Percentiles rank a stretch among this genome's conserved stretches.
Conservation (phyloP, 768 basidiomycete genomes). For the Pleurotus citrinopileatus region DNA sequence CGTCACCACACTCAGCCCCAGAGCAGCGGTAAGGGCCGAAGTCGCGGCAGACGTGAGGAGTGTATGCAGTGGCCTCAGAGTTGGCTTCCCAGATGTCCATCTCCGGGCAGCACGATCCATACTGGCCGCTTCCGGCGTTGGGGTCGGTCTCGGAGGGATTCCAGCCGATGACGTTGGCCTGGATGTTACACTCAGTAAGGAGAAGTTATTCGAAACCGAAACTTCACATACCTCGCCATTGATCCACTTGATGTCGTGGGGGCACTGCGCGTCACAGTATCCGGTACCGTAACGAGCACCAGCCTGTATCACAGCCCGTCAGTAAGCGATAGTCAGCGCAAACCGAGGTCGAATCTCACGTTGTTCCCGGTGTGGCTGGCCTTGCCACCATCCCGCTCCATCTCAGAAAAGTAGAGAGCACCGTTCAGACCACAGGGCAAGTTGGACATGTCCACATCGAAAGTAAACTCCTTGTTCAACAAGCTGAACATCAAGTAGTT, state of each 20-base stretch:
- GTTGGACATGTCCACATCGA: slow-evolving; percentile 58
- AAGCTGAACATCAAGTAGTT: slow-evolving; percentile 33
- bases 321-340: too few relatives aligned
- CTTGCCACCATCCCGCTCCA: background rate
- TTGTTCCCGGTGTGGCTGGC: background rate
- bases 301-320: slow-evolving; percentile 20
- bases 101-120: slow-evolving; percentile 40
- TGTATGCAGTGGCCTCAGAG: slow-evolving; percentile 36
- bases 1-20: slow-evolving; percentile 27
- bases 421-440: slow-evolving; percentile 26
- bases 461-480: slow-evolving; percentile 57
- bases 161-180: slow-evolving; percentile 4
- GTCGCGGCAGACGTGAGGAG: too few relatives aligned
- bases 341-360: background rate
- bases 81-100: slow-evolving; percentile 50
- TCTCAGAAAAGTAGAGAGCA: slow-evolving; percentile 10
- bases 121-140: slow-evolving; percentile 36
- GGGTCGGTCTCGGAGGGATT: slow-evolving; percentile 15
- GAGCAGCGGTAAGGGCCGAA: slow-evolving; percentile 31
- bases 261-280: slow-evolving; percentile 31
- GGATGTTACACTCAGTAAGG: background rate
- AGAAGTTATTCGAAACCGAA: background rate
- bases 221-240: slow-evolving; percentile 27
- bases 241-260: slow-evolving; percentile 45
- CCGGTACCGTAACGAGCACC: slow-evolving; percentile 25